Conservation (phyloP, 208 protist genomes). For the Leptomonas pyrrhocoris region DNA sequence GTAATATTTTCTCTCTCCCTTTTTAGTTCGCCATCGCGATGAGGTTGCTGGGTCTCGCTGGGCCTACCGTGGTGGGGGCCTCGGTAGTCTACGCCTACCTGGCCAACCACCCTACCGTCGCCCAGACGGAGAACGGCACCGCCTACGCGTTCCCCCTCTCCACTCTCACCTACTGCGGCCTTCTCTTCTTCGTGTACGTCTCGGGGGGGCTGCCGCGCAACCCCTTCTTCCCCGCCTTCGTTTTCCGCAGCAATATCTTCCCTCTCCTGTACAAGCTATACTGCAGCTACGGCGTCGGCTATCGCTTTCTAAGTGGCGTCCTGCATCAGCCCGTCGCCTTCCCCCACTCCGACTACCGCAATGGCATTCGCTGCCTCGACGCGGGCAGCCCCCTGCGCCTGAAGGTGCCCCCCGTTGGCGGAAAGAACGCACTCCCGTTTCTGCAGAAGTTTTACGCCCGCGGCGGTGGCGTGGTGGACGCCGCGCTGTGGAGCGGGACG, state of each 20-base stretch:
- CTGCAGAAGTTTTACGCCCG: constrained; percentile 21
- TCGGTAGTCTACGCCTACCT: constrained; percentile 38
- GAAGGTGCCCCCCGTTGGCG: constrained; percentile 14
- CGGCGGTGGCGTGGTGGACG: constrained; percentile 23
- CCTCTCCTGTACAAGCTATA: constrained; percentile 70
- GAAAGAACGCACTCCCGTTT: constrained; percentile 1
- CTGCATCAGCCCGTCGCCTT: constrained; percentile 58
- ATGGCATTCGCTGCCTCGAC: constrained; percentile 62
- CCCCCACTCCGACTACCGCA: constrained; percentile 84
- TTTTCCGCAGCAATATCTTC: constrained; percentile 72
- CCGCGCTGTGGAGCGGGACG: constrained; percentile 12
- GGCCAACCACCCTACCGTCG: constrained; percentile 26
- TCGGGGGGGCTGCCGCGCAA: constrained; percentile 55
- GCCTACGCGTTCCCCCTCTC: constrained; percentile 27
- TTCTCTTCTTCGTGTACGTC: constrained; percentile 45
- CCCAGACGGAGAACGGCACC: constrained; percentile 4
- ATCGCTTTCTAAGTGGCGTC: constrained; percentile 45
- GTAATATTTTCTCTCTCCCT: constrained; percentile 3
- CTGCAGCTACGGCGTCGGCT: constrained; percentile 70
- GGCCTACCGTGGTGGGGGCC: constrained; percentile 31
- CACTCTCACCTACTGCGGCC: constrained; percentile 26
- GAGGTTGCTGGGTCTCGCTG: constrained; percentile 15
- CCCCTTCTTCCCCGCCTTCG: constrained; percentile 53
- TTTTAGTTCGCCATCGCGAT: neutral
- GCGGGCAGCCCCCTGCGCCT: constrained; percentile 17